phyloP scores from a whole-genome alignment of 106 monocot species.

The Dioscorea alata region DNA sequence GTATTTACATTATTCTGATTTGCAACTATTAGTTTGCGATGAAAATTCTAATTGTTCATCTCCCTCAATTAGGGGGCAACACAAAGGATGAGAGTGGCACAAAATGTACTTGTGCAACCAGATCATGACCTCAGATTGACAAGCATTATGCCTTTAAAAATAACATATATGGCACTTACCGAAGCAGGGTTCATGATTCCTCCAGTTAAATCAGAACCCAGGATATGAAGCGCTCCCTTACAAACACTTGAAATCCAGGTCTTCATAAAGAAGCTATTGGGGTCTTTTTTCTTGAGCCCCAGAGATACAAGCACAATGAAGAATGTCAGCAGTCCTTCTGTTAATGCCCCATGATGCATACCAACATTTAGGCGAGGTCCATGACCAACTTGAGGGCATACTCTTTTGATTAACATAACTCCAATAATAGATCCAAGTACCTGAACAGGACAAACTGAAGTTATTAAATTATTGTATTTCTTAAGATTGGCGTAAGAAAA shows the following conservation, averaged over 20 bases:
- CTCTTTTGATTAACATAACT: conserved; percentile 40
- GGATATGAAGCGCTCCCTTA: conserved; percentile 67
- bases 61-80: too few species aligned
- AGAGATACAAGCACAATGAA: conserved; percentile 57
- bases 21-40: too few species aligned
- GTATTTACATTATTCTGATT: too few species aligned
- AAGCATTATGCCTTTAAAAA: too few species aligned
- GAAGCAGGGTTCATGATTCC: conserved; percentile 99
- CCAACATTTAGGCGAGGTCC: conserved; percentile 71
- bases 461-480: too few species aligned
- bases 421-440: conserved; percentile 63
- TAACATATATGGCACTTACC: conserved; percentile 35
- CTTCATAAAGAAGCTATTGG: conserved; percentile 82
- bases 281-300: conserved; percentile 58
- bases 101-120: too few species aligned
- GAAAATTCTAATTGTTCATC: too few species aligned
- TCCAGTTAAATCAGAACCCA: conserved; percentile 92
- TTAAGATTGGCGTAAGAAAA: too few species aligned
- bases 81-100: too few species aligned
- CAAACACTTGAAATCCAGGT: conserved; percentile 87
- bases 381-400: conserved; percentile 61
- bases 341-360: conserved; percentile 81
- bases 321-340: conserved; percentile 85
- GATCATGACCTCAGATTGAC: too few species aligned
- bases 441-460: conserved; percentile 15